Base-by-base conservation (phyloP, 2,329 filamentous ascomycete species). In the Ceratocystis eucalypticola region DNA sequence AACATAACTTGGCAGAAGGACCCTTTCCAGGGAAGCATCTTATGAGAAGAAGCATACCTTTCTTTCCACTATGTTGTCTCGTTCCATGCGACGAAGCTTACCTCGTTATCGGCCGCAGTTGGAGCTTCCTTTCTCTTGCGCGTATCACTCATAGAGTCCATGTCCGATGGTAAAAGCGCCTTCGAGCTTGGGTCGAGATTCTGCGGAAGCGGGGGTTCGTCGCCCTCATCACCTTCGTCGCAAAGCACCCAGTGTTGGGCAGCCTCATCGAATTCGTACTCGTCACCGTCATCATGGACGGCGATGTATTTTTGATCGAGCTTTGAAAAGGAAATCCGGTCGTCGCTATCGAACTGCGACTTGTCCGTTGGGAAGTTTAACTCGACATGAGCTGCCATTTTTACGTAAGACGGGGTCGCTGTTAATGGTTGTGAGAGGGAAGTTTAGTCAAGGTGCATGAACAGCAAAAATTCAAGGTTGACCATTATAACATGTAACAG, bases 251-350 rank as follows among this genome's bases (percentile, higher is more conserved):
- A 96, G 76, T 84, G 83, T 76, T 84, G 86, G 70, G 86, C 76
- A 63, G 80, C 80, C 62, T 82, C 76, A 75, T 95, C 86, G 77
- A 88, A 96, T 74, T 92, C 88, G 77, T 87, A 96, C 75, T 96
- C 92, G 69, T 85, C 83, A 64, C 90, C 91, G 73, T 94, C 86
- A 61, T 91, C 89, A 67, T 89, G 88, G 69, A 96, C 91, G 6
- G 94, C 84, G 65, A 94, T 84, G 77, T 87, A 93, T 74, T 91
- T 93, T 72, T 85, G 81, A 75, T 93, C 88, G 69, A 90, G 80
- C 73, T 84, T 88, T n/a, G 89, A 93, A 77, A 88, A 96, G 5
- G 90, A 93, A 72, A 96, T 89, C 71, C 92, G 88, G 33, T 89
- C 83, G 74, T 96, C 91, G 67, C 78, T 78, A 71, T 88, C 86